phyloP scores from a whole-genome alignment of 2,329 filamentous ascomycete species.

The Colletotrichum truncatum region DNA sequence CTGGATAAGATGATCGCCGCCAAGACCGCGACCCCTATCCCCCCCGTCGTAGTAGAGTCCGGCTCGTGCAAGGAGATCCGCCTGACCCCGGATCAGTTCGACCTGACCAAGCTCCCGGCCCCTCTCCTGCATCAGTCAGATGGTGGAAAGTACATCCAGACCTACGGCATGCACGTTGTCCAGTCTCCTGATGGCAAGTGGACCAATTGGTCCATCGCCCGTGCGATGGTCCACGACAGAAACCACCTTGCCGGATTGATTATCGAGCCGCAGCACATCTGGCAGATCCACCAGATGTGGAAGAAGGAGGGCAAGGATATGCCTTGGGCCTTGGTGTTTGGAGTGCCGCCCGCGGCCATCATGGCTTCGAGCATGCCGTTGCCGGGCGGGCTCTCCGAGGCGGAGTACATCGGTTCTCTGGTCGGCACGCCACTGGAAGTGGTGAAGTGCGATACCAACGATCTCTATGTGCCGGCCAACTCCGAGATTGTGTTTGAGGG shows the following conservation, averaged over 20 bases:
- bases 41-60: slow-evolving; percentile 41
- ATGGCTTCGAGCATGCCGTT: slow-evolving; percentile 59
- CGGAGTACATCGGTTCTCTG: slow-evolving; percentile 57
- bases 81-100: slow-evolving; percentile 48
- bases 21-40: slow-evolving; percentile 40
- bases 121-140: slow-evolving; percentile 54
- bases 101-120: slow-evolving; percentile 50
- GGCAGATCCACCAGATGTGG: slow-evolving; percentile 56
- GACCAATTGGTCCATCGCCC: slow-evolving; percentile 57
- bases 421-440: slow-evolving; percentile 54
- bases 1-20: slow-evolving; percentile 51
- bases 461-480: slow-evolving; percentile 57
- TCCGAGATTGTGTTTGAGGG: slow-evolving; percentile 62
- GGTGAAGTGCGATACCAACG: slow-evolving; percentile 61
- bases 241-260: slow-evolving; percentile 51
- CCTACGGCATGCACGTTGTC: slow-evolving; percentile 58
- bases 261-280: slow-evolving; percentile 55
- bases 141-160: slow-evolving; percentile 60
- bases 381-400: slow-evolving; percentile 58
- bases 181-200: slow-evolving; percentile 54
- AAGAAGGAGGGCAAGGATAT: slow-evolving; percentile 52
- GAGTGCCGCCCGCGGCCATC: slow-evolving; percentile 58
- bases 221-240: slow-evolving; percentile 56
- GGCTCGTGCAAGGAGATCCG: slow-evolving; percentile 54
- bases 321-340: slow-evolving; percentile 57